Evolutionary conservation across 2,329 filamentous ascomycete genomes (phyloP).

Genomic region (Colletotrichum lentis): DNA sequence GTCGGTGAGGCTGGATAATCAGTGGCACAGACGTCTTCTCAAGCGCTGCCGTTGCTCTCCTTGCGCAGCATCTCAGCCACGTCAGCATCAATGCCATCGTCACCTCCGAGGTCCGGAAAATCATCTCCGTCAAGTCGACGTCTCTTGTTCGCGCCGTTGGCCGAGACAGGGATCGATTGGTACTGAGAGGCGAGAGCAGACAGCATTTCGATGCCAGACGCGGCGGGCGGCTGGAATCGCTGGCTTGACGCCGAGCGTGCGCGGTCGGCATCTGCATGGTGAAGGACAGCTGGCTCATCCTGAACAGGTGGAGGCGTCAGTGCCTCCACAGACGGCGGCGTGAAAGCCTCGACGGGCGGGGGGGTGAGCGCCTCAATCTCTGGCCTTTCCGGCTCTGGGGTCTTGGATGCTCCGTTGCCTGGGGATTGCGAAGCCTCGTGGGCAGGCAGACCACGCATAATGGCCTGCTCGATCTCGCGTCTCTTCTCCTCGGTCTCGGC

Average conservation of each 20-base stretch:
- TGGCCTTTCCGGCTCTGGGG: slow-evolving; percentile 68
- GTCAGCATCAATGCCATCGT: slow-evolving; percentile 65
- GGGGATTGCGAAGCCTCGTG: slow-evolving; percentile 60
- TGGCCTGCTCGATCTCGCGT: slow-evolving; percentile 86
- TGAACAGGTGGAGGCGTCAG: slow-evolving; percentile 40
- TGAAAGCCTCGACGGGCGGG: slow-evolving; percentile 64
- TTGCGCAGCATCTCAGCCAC: slow-evolving; percentile 63
- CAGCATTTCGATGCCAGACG: slow-evolving; percentile 52
- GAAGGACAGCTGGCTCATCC: slow-evolving; percentile 40
- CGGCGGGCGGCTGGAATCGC: slow-evolving; percentile 39
- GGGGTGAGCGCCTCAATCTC: slow-evolving; percentile 88
- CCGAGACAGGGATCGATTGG: slow-evolving; percentile 58
- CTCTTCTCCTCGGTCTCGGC: slow-evolving; percentile 81
- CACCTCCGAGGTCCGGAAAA: slow-evolving; percentile 62
- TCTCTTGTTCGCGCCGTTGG: slow-evolving; percentile 65
- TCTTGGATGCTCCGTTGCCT: slow-evolving; percentile 56
- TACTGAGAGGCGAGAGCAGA: slow-evolving; percentile 55
- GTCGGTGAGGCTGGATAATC: neutral
- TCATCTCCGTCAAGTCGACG: slow-evolving; percentile 61
- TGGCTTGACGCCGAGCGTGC: slow-evolving; percentile 37
- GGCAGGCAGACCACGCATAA: slow-evolving; percentile 81
- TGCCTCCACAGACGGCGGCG: slow-evolving; percentile 41
- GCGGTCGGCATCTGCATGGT: slow-evolving; percentile 38
- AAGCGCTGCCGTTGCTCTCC: slow-evolving; percentile 46
- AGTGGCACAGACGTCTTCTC: neutral